These are phyloP conservation scores for Clohesyomyces aquaticus DNA, from an alignment of 495 filamentous ascomycete genomes.

Conservation along the genomic window DNA sequence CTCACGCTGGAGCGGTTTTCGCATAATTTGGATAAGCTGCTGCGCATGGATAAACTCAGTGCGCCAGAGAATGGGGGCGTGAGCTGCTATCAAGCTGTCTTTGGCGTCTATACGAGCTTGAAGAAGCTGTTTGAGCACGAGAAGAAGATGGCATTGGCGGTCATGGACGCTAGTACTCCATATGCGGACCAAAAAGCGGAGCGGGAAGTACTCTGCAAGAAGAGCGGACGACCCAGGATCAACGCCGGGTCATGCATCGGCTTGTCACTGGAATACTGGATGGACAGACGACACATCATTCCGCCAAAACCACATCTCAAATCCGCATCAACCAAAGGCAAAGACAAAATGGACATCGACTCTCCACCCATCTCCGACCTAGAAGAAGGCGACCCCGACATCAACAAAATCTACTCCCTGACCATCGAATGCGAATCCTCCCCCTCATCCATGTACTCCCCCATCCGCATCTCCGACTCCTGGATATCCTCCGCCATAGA, in stretches of 20 bases:
- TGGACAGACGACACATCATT: slow-evolving; percentile 59
- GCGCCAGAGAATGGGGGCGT: slow-evolving; percentile 57
- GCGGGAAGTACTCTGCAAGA: slow-evolving; percentile 62
- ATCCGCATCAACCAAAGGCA: slow-evolving; percentile 25
- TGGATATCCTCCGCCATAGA: slow-evolving; percentile 68
- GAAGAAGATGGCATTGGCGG: slow-evolving; percentile 54
- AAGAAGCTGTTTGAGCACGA: slow-evolving; percentile 68
- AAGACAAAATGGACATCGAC: slow-evolving; percentile 38
- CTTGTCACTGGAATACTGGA: slow-evolving; percentile 86
- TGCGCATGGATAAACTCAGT: slow-evolving; percentile 78
- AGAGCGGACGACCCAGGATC: slow-evolving; percentile 77
- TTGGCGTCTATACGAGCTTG: slow-evolving; percentile 73
- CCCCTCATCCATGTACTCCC: slow-evolving; percentile 55
- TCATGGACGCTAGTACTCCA: slow-evolving; percentile 56
- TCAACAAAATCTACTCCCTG: slow-evolving; percentile 59
- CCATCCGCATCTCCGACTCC: slow-evolving; percentile 65
- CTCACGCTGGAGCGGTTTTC: slow-evolving; percentile 73
- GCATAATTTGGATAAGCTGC: slow-evolving; percentile 77
- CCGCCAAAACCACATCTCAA: slow-evolving; percentile 34
- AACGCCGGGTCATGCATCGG: slow-evolving; percentile 74
- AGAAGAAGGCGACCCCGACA: slow-evolving; percentile 35
- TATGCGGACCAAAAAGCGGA: slow-evolving; percentile 50
- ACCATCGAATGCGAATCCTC: slow-evolving; percentile 66
- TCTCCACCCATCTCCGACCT: slow-evolving; percentile 21
- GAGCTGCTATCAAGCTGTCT: slow-evolving; percentile 87